A percentile compares a stretch with the other conserved stretches of the same genome.
phyloP scores from a whole-genome alignment of 495 filamentous ascomycete species.

The Podospora didyma region DNA sequence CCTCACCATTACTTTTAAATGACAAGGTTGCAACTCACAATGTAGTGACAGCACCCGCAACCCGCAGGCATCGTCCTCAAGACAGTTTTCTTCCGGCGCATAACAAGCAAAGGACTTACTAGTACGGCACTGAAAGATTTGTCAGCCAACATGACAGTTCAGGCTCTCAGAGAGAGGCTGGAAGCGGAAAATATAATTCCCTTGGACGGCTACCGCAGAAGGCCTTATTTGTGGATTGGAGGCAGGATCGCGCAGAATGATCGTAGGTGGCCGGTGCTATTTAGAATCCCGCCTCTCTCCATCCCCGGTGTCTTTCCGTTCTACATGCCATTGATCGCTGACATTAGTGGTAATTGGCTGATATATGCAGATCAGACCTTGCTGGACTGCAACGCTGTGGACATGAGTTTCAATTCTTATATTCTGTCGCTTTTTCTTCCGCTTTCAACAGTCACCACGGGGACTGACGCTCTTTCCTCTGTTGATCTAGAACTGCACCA shows the following conservation, averaged over 20 bases:
- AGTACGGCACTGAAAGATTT: background rate
- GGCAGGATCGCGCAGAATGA: background rate
- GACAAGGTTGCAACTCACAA: no score
- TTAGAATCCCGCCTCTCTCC: no score
- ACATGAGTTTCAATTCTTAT: background rate
- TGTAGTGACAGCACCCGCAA: background rate
- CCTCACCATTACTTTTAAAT: background rate
- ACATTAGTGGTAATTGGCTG: background rate
- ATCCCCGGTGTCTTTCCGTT: background rate
- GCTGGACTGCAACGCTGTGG: background rate
- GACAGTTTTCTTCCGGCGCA: background rate
- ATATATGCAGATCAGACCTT: background rate
- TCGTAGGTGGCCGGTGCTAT: background rate
- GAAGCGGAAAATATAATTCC: background rate
- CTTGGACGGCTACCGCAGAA: no score
- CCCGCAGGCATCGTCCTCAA: background rate
- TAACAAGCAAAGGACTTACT: background rate
- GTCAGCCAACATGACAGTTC: background rate
- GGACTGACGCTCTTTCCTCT: background rate
- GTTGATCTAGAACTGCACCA: background rate
- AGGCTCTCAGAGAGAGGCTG: background rate
- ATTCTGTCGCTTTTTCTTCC: no score
- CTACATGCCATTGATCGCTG: background rate
- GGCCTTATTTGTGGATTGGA: background rate
- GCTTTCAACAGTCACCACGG: background rate